These are phyloP conservation scores for Beauveria varroae DNA, from an alignment of 2,329 filamentous ascomycete species.

Conservation along the genomic window DNA sequence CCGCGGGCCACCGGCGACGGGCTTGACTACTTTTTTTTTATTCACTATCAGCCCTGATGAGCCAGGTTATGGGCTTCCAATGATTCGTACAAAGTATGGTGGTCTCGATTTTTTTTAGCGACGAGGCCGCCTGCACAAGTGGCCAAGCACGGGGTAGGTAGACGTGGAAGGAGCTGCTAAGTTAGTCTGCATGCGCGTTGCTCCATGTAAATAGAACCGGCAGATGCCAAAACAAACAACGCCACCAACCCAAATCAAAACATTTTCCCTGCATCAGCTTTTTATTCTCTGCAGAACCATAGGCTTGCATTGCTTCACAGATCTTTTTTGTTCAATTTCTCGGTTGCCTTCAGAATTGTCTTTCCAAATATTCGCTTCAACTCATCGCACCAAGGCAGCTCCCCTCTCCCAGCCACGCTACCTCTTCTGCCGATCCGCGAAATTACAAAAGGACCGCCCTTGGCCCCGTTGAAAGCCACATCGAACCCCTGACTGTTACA, in stretches of 20 bases:
- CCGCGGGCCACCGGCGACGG: background rate
- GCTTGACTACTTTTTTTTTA: too few species aligned
- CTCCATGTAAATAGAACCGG: constrained; percentile 8
- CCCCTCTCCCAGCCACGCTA: background rate
- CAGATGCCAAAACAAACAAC: constrained; percentile 1
- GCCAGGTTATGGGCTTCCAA: background rate
- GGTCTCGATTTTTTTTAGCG: background rate
- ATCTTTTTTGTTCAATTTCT: background rate
- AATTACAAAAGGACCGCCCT: constrained; percentile 14
- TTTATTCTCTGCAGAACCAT: background rate
- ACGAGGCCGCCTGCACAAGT: background rate
- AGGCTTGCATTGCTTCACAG: background rate
- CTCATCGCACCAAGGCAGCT: background rate
- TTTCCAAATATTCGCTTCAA: background rate
- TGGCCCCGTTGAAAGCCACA: constrained; percentile 8
- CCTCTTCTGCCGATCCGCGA: constrained; percentile 14
- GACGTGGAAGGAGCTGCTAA: constrained; percentile 3
- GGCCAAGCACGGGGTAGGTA: too few species aligned
- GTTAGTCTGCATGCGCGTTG: background rate
- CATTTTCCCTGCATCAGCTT: background rate
- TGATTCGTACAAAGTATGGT: too few species aligned
- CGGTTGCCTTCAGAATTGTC: background rate
- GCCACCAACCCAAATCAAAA: constrained; percentile 7
- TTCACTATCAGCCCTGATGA: background rate
- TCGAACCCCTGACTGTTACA: constrained; percentile 8